Percentiles rank a stretch among this genome's conserved stretches.
Evolutionary conservation across 306 rosid species (phyloP).

Genomic region (Castanea crenata): DNA sequence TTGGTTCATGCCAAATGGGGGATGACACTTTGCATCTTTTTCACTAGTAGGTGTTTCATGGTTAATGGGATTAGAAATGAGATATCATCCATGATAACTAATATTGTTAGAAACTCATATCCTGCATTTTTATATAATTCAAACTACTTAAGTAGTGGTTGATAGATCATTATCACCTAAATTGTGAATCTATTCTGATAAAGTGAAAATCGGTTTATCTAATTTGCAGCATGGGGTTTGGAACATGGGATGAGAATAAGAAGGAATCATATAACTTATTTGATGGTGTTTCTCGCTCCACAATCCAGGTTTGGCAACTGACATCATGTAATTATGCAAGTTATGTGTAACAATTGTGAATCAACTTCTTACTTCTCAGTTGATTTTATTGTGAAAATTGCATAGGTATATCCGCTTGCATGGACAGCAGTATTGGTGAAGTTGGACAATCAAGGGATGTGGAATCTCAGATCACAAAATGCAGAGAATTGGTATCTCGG

Average conservation of each 20-base stretch:
- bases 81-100: too few relatives aligned
- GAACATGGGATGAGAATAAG: slow-evolving; percentile 3
- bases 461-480: slow-evolving; percentile 1
- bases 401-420: not conserved
- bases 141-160: too few relatives aligned
- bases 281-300: slow-evolving; percentile 6
- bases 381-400: not conserved
- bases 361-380: not conserved
- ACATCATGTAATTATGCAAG: not conserved
- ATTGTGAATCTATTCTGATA: not conserved
- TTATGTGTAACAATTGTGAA: not conserved
- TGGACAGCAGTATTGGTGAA: not conserved
- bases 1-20: too few relatives aligned
- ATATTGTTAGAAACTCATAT: too few relatives aligned
- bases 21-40: too few relatives aligned
- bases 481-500: not conserved
- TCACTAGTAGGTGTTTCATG: too few relatives aligned
- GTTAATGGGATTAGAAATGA: too few relatives aligned
- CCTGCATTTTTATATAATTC: too few relatives aligned
- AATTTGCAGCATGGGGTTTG: slow-evolving; percentile 11
- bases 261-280: not conserved
- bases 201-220: not conserved
- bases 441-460: slow-evolving; percentile 1
- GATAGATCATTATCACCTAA: too few relatives aligned
- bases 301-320: not conserved